Conservation (phyloP, 306 rosid species). For the Castanea mollissima region DNA sequence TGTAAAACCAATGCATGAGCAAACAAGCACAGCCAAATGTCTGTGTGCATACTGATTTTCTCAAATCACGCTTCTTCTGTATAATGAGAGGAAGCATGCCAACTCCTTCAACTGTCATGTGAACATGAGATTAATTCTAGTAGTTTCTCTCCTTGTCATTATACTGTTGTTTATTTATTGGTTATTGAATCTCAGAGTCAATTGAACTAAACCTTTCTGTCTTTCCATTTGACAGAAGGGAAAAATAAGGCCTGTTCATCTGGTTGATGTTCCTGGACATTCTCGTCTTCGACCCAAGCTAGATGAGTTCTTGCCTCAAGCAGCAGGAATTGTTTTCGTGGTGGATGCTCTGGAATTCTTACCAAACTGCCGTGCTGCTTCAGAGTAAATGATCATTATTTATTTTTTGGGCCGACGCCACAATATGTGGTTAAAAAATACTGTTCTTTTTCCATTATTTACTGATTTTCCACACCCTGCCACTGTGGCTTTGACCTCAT, state of each 20-base stretch:
- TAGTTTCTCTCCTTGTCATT: constrained; percentile 6
- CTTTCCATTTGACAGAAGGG: constrained; percentile 48
- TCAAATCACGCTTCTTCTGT: not conserved
- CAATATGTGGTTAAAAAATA: not conserved
- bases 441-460: not conserved
- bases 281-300: constrained; percentile 88
- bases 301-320: constrained; percentile 83
- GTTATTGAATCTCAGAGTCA: not conserved
- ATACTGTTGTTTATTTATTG: constrained; percentile 5
- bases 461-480: not conserved
- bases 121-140: constrained; percentile 9
- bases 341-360: constrained; percentile 88
- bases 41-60: not conserved
- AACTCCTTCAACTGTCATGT: constrained; percentile 4
- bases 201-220: constrained; percentile 11
- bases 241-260: constrained; percentile 72
- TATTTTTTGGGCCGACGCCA: not conserved
- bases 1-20: not conserved
- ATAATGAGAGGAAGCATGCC: not conserved
- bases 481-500: not conserved
- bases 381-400: constrained; percentile 57
- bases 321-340: constrained; percentile 79
- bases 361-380: constrained; percentile 80
- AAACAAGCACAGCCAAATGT: not conserved
- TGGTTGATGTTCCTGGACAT: constrained; percentile 96